Evolutionary conservation across 257 asterid genomes (phyloP).

Genomic region (Nicotiana knightiana): DNA sequence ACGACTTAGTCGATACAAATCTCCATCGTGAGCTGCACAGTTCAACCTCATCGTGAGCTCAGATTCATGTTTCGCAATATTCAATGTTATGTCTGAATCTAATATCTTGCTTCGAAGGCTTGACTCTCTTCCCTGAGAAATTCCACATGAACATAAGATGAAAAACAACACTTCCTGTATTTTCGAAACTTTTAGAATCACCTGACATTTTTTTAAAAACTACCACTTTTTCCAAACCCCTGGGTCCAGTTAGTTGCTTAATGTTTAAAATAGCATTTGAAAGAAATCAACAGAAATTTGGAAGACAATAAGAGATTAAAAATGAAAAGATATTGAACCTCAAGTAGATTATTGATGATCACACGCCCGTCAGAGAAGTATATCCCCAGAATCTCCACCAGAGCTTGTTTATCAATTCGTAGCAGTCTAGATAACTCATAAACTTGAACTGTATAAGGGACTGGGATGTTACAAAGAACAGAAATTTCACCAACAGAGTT

Average conservation of each 20-base stretch:
- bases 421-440: constrained; percentile 47
- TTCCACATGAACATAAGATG: not conserved
- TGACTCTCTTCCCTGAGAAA: constrained; percentile 48
- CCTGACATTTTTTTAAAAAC: not conserved
- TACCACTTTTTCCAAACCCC: not conserved
- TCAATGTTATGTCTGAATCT: constrained; percentile 39
- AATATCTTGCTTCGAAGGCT: constrained; percentile 31
- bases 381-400: constrained; percentile 29
- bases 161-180: not conserved
- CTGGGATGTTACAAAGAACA: constrained; percentile 50
- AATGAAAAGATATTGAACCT: constrained; percentile 24
- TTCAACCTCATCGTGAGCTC: constrained; percentile 61
- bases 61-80: constrained; percentile 52
- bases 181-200: not conserved
- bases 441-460: constrained; percentile 40
- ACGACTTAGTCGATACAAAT: constrained; percentile 35
- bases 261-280: not conserved
- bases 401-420: constrained; percentile 47
- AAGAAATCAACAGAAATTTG: not conserved
- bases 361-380: constrained; percentile 50
- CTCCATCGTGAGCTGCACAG: constrained; percentile 65
- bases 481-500: constrained; percentile 49
- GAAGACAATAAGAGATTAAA: not conserved
- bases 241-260: constrained; percentile 2
- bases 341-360: constrained; percentile 47